These are phyloP conservation scores for Termitomyces sp. DNA, from an alignment of 768 basidiomycete genomes.

Conservation along the genomic window DNA sequence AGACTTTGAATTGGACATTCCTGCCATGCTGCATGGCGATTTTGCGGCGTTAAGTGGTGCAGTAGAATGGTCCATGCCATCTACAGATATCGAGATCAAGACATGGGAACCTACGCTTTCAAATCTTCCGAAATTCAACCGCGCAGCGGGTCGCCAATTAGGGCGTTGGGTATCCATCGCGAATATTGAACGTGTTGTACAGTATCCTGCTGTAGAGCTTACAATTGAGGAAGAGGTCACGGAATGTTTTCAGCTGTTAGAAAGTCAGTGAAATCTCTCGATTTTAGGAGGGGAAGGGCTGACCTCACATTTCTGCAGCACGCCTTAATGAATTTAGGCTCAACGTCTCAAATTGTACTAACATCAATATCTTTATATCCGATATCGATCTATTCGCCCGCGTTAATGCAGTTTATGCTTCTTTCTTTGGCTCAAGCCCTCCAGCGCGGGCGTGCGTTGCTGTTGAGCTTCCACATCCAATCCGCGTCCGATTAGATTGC, in stretches of 20 bases:
- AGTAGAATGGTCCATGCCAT: slow-evolving; percentile 4
- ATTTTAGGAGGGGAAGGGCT: background rate
- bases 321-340: slow-evolving; percentile 44
- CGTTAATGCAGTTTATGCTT: slow-evolving; percentile 74
- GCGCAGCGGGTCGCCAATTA: slow-evolving; percentile 19
- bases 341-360: slow-evolving; percentile 52
- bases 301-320: slow-evolving; percentile 29
- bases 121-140: background rate
- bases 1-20: slow-evolving; percentile 27
- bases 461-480: slow-evolving; percentile 54
- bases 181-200: slow-evolving; percentile 38
- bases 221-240: slow-evolving; percentile 68
- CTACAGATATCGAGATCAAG: background rate
- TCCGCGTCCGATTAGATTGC: slow-evolving; percentile 69
- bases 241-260: slow-evolving; percentile 57
- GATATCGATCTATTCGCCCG: slow-evolving; percentile 74
- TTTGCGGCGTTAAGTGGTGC: slow-evolving; percentile 24
- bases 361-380: slow-evolving; percentile 79
- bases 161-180: slow-evolving; percentile 69
- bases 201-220: slow-evolving; percentile 14
- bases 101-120: background rate
- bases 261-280: slow-evolving; percentile 38
- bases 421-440: slow-evolving; percentile 86
- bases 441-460: slow-evolving; percentile 94
- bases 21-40: slow-evolving; percentile 46